Base-by-base conservation (phyloP, 805 yeast genomes). In the Yarrowia hollandica region DNA sequence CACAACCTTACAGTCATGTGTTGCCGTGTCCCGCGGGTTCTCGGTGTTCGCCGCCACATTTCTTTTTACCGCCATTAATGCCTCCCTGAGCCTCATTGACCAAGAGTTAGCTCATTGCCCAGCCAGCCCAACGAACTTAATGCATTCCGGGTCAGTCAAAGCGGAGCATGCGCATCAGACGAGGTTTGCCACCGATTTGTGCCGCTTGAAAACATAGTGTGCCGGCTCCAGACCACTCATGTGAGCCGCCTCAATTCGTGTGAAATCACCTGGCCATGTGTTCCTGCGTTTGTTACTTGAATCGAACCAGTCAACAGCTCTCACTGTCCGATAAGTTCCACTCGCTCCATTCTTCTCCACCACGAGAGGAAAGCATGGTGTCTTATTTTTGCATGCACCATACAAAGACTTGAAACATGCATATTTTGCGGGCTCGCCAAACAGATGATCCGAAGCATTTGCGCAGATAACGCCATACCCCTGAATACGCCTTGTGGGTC, bases 121-220 rank as follows among this genome's bases (percentile, higher is more conserved):
- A 19, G 35, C 50, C 52, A 44, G 52, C 37, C 52, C 35, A 44
- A 44, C 35, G 14, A 44, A 44, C 52, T 28, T 44, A 19, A 44
- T 28, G 34, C 34, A 44, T 18, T 44, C 52, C 52, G 52, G 50
- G 25, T 25, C 50, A 18, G 50, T 23, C 10, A 26, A 42, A 42
- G 34, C 16, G 35, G 52, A 44, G 48, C 46, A 23, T 28, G 31
- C 28, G 44, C 23, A 25, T 39, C 46, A 39, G 46, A 15, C 44
- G 30, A 38, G 14, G 15, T 39, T 39, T 25, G 46, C 44, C 44
- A 39, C 31, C n/a, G 46, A n/a, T 23, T 21, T 15, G 46, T 14
- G 31, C 31, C 10, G 46, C n/a, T 11, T 25, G 42, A 21, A 8
- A 21, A 8, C 3, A 6, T 21, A 15, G 9, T n/a, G 14, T 6